Evolutionary conservation across 257 asterid genomes (phyloP), one percentile per base, ranked within the genome.

Genomic region (Solanum arcanum): DNA sequence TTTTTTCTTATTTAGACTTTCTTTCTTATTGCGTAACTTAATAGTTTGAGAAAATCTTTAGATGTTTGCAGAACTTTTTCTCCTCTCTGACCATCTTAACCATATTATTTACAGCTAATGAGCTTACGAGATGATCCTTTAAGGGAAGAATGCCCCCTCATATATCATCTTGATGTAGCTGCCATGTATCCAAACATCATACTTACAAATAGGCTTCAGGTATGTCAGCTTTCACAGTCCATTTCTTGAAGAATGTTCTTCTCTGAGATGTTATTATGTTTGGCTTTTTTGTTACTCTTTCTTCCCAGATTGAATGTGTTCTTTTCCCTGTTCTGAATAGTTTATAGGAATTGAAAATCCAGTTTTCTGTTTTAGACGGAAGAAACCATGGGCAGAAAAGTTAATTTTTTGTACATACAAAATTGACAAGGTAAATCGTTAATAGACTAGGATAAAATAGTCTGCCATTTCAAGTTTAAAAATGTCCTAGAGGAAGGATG

Each of bases 141-240:
- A 91, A 91, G 94, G 49, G 99, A 95, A 88, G 99, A 95, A 86
- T 92, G 92, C 87, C 99, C 99, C 88, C 98, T 97, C 87, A 97
- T 97, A 89, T 97, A 97, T 90, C 99, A 97, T 93, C 98, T 97
- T 74, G 99, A 97, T 89, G 99, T 97, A 90, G 99, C 99, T 85
- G 99, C 99, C 84, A 97, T 97, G 99, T 97, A 97, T 89, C 99
- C 99, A 78, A 97, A 97, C 92, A 97, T 97, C 90, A 97, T 97
- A 89, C 89, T 97, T 90, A 97, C 99, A 16, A 97, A 97, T 92
- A 95, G 99, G 92, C 99, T 97, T 91, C 99, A 97, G 99, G 99
- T 97, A 92, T 92, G 89, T 29, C 69, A 46, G 66, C 39, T 78
- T 78, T 78, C 41, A 11, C 23, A 9, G 62, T 29, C 66, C 44